Base-by-base conservation (phyloP, 2,329 filamentous ascomycete species). In the Metarhizium rileyi region DNA sequence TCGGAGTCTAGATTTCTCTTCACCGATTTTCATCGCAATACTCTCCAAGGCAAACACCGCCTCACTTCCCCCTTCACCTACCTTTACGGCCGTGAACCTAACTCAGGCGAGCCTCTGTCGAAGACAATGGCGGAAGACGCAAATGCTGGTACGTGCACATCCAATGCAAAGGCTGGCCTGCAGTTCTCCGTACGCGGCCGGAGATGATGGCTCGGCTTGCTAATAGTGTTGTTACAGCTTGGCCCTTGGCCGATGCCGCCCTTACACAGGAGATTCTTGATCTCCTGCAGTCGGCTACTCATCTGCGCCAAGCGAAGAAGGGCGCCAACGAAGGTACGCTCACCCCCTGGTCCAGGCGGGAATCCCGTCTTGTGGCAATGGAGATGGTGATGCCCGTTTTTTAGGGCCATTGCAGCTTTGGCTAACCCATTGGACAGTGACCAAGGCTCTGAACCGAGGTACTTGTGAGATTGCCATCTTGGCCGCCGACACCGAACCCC, bases 371-470 rank as follows among this genome's bases (percentile, higher is more conserved):
- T 12, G 35, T 33, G 4, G 8, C 14, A 33, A 14, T 9, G 1
- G 30, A 2, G 30, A 33, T 33, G 3, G 7, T n/a, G 16, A 14
- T 14, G 2, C 8, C 5, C 2, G 30, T 14, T 5, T 12, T 18
- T 20, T 4, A 18, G 1, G 0, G 16, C 20, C 5, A 20, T 18
- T 38, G 16, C 16, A n/a, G 9, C 20, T 0, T 42, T 6, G 20
- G 22, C 53, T 53, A 25, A 57, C 48, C 2, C 2, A 9, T 18
- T 40, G 55, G 42, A n/a, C 57, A 62, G 67, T 67, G 44, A 95
- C 88, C 65, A 95, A 95, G 77, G 86, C 88, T 1, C 78, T 95
- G 46, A 94, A 93, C 75, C 85, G 91, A 59, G 90, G 91, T 72
- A 90, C 91, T 55, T 83, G 83, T 59, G 91, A 97, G 73, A 75